phyloP scores from a whole-genome alignment of 2,329 filamentous ascomycete genomes.

The Ophiognomonia clavigignenti-juglandacearum region DNA sequence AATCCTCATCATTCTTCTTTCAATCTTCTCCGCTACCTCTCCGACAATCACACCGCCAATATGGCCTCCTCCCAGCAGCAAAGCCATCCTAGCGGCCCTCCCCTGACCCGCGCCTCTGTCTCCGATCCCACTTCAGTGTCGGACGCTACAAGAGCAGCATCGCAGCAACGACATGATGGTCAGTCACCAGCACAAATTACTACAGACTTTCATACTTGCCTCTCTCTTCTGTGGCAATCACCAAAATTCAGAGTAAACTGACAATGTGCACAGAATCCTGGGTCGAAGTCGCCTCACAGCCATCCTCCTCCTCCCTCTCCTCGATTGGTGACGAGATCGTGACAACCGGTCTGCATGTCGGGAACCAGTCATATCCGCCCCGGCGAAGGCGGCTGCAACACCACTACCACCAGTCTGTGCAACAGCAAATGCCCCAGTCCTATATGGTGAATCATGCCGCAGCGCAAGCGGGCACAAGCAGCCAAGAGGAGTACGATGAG shows the following conservation, averaged over 20 bases:
- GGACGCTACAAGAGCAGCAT: slow-evolving; percentile 14
- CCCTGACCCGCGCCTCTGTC: slow-evolving; percentile 11
- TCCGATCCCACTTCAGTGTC: slow-evolving; percentile 16
- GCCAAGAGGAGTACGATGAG: slow-evolving; percentile 92
- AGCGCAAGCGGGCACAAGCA: slow-evolving; percentile 54
- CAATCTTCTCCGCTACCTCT: background rate
- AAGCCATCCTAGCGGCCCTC: slow-evolving; percentile 15
- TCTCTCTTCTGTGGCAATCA: too few species aligned
- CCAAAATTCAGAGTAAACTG: slow-evolving; percentile 16
- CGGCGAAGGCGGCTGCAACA: slow-evolving; percentile 50
- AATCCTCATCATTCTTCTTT: background rate
- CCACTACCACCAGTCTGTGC: slow-evolving; percentile 31
- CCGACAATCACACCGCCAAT: background rate
- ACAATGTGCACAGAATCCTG: slow-evolving; percentile 73
- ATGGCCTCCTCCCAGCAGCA: slow-evolving; percentile 21
- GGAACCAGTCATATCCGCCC: slow-evolving; percentile 56
- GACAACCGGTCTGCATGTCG: slow-evolving; percentile 78
- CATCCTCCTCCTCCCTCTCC: slow-evolving; percentile 88
- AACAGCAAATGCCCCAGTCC: slow-evolving; percentile 27
- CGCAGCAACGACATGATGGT: slow-evolving; percentile 29
- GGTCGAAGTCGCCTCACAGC: slow-evolving; percentile 90
- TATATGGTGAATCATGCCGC: slow-evolving; percentile 35
- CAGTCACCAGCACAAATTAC: slow-evolving; percentile 17
- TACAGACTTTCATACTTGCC: too few species aligned
- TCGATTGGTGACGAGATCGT: slow-evolving; percentile 84